Evolutionary conservation across 495 filamentous ascomycete genomes (phyloP).

Genomic region (Barbatosphaeria neglecta): DNA sequence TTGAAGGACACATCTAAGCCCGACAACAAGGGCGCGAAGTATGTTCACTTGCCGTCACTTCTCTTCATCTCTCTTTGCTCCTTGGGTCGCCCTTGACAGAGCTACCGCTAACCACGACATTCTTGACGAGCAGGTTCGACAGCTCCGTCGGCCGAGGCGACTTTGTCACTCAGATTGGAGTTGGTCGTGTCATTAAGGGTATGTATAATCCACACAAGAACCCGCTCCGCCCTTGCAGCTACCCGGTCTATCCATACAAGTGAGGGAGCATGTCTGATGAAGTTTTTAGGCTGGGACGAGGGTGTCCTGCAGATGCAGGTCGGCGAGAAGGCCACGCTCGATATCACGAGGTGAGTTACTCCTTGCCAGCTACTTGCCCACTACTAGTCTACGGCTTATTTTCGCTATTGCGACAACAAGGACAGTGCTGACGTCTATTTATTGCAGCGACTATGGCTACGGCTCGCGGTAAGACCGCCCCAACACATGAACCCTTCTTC

Average conservation of each 20-base stretch:
- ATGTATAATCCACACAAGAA: slow-evolving; percentile 9
- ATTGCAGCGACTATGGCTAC: slow-evolving; percentile 65
- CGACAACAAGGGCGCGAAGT: slow-evolving; percentile 36
- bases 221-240: background rate
- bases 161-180: slow-evolving; percentile 58
- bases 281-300: slow-evolving; percentile 66
- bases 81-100: background rate
- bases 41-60: too few species aligned
- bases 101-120: background rate
- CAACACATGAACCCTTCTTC: background rate
- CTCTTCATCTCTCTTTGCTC: background rate
- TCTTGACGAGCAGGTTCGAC: slow-evolving; percentile 54
- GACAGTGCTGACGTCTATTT: background rate
- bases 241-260: background rate
- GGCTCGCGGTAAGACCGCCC: slow-evolving; percentile 52
- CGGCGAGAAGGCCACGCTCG: slow-evolving; percentile 69
- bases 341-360: slow-evolving; percentile 62
- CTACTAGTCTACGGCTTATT: too few species aligned
- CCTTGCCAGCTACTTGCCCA: too few species aligned
- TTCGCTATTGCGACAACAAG: background rate
- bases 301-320: slow-evolving; percentile 68
- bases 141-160: slow-evolving; percentile 55
- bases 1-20: slow-evolving; percentile 52
- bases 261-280: slow-evolving; percentile 4
- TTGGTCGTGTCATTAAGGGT: slow-evolving; percentile 73